Conservation (phyloP, 2,329 filamentous ascomycete species). For the Chaetomium strumarium region DNA sequence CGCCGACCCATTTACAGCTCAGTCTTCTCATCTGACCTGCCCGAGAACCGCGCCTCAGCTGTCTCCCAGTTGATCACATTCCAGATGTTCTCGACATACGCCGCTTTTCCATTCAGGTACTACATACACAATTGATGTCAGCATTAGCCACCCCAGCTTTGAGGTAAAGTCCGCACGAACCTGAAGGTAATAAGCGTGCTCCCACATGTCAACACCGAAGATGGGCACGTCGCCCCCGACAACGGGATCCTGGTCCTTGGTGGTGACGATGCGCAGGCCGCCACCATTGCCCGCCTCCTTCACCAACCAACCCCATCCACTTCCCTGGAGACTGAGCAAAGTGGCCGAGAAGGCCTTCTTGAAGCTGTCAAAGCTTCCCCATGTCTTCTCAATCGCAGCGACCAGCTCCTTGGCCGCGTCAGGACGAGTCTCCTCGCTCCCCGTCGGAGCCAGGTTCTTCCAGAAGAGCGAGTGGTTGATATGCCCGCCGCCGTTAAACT, state of each 20-base stretch:
- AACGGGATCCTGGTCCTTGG: slow-evolving; percentile 81
- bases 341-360: slow-evolving; percentile 58
- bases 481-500: slow-evolving; percentile 63
- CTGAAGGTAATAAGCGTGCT: slow-evolving; percentile 87
- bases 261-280: slow-evolving; percentile 65
- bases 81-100: slow-evolving; percentile 73
- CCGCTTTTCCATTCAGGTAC: slow-evolving; percentile 71
- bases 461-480: slow-evolving; percentile 64
- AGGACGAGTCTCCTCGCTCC: slow-evolving; percentile 50
- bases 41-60: slow-evolving; percentile 56
- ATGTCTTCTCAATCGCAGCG: slow-evolving; percentile 57
- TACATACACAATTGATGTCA: slow-evolving; percentile 32
- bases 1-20: neutral
- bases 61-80: slow-evolving; percentile 73
- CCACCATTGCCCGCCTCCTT: slow-evolving; percentile 46
- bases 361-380: slow-evolving; percentile 64
- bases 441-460: slow-evolving; percentile 62
- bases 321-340: slow-evolving; percentile 70
- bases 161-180: slow-evolving; percentile 33
- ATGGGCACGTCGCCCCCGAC: slow-evolving; percentile 60
- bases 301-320: slow-evolving; percentile 84
- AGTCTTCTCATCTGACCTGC: slow-evolving; percentile 35
- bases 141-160: neutral
- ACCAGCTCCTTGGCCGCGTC: slow-evolving; percentile 52
- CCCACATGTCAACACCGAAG: slow-evolving; percentile 84